Evolutionary conservation across 257 asterid genomes (phyloP).

Genomic region (Eustoma russellianum): DNA sequence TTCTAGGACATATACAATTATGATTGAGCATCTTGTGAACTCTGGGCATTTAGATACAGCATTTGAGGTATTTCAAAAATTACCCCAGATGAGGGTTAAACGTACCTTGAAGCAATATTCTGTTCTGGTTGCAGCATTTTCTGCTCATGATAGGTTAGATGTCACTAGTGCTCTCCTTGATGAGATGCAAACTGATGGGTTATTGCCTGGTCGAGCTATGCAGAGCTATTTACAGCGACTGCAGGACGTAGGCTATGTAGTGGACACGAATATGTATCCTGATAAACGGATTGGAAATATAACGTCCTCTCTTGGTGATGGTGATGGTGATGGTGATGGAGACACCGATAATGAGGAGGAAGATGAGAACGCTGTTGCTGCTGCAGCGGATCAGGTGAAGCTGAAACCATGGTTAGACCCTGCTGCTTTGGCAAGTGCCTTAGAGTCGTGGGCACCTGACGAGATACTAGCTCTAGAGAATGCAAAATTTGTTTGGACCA

Average conservation of each 20-base stretch:
- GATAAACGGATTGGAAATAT: constrained; percentile 60
- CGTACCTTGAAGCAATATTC: constrained; percentile 72
- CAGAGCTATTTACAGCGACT: constrained; percentile 42
- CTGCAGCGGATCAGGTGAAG: constrained; percentile 26
- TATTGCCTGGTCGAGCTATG: constrained; percentile 84
- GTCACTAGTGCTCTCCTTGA: constrained; percentile 52
- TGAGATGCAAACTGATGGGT: constrained; percentile 78
- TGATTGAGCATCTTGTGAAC: constrained; percentile 66
- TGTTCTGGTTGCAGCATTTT: constrained; percentile 52
- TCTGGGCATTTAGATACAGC: constrained; percentile 51
- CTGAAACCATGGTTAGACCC: constrained; percentile 94
- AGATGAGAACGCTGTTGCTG: constrained; percentile 17
- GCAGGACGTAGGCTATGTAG: constrained; percentile 61
- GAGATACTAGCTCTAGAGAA: constrained; percentile 54
- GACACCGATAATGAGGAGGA: constrained; percentile 51
- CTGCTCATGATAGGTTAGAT: constrained; percentile 29
- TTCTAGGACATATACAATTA: constrained; percentile 65
- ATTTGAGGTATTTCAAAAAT: constrained; percentile 42
- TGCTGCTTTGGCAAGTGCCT: constrained; percentile 71
- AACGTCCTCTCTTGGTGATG: constrained; percentile 28
- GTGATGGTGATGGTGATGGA: constrained; percentile 17
- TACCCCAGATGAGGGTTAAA: constrained; percentile 67
- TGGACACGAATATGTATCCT: constrained; percentile 52
- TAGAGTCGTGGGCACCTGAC: constrained; percentile 51
- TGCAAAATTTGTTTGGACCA: constrained; percentile 72